Evolutionary conservation across 495 filamentous ascomycete species (phyloP).

Genomic region (Aspergillus diversus): DNA sequence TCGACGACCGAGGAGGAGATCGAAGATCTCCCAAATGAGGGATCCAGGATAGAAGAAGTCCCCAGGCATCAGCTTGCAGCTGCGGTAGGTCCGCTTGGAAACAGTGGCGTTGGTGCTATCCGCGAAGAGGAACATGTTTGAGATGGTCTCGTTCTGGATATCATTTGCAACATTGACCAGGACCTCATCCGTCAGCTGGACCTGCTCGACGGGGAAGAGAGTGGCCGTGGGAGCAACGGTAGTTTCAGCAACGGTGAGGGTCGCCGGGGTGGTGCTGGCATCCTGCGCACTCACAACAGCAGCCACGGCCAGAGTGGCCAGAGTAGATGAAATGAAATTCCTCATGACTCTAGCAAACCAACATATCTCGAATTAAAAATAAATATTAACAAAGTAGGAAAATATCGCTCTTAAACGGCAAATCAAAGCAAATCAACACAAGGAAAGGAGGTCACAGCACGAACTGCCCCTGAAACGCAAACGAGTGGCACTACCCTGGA

Average conservation of each 20-base stretch:
- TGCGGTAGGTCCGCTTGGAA: constrained; percentile 2
- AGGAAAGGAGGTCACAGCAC: not conserved
- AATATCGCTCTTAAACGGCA: too few relatives aligned
- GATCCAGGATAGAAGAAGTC: constrained; percentile 47
- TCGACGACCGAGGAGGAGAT: constrained; percentile 49
- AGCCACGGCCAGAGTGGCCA: constrained; percentile 13
- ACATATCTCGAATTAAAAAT: not conserved
- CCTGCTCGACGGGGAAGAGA: constrained; percentile 38
- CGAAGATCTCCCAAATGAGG: constrained; percentile 47
- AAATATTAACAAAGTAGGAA: too few relatives aligned
- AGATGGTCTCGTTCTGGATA: constrained; percentile 22
- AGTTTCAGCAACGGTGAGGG: constrained; percentile 9
- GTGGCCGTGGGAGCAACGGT: constrained; percentile 9
- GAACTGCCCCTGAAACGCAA: too few relatives aligned
- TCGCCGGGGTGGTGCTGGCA: constrained; percentile 5
- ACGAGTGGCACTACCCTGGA: not conserved
- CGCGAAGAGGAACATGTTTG: constrained; percentile 23
- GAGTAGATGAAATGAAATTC: constrained; percentile 4
- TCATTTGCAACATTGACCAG: constrained; percentile 35
- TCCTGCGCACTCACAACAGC: not conserved
- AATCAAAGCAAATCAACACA: not conserved
- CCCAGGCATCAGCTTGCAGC: constrained; percentile 58
- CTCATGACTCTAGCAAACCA: constrained; percentile 10
- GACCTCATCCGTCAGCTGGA: constrained; percentile 42
- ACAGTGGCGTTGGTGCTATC: not conserved